phyloP scores from a whole-genome alignment of 1,139 yeast genomes.

The Suhomyces terraborum region DNA sequence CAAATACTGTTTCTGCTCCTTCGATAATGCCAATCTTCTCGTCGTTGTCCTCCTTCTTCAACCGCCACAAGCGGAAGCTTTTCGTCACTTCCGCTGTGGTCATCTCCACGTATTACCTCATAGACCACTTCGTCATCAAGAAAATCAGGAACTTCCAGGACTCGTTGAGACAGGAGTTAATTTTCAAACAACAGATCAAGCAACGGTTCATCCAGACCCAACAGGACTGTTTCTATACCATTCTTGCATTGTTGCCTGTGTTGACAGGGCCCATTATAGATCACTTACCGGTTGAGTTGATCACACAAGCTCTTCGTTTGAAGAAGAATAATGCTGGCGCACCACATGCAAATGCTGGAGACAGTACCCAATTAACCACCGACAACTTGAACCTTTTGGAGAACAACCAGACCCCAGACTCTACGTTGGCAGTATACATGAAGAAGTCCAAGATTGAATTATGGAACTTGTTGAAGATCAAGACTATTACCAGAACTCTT shows the following conservation, averaged over 20 bases:
- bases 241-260: slow-evolving; percentile 80
- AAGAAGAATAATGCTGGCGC: slow-evolving; percentile 45
- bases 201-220: slow-evolving; percentile 84
- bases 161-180: slow-evolving; percentile 69
- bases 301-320: slow-evolving; percentile 69
- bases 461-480: slow-evolving; percentile 80
- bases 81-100: slow-evolving; percentile 57
- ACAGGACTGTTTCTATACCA: slow-evolving; percentile 83
- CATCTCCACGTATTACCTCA: slow-evolving; percentile 60
- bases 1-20: background rate
- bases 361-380: slow-evolving; percentile 33
- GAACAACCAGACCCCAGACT: slow-evolving; percentile 26
- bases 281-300: slow-evolving; percentile 68
- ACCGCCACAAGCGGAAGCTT: slow-evolving; percentile 64
- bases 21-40: slow-evolving; percentile 50
- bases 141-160: slow-evolving; percentile 69
- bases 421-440: slow-evolving; percentile 33
- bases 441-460: slow-evolving; percentile 68
- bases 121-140: slow-evolving; percentile 56
- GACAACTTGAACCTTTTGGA: slow-evolving; percentile 43
- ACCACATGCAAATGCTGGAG: slow-evolving; percentile 11
- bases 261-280: slow-evolving; percentile 65
- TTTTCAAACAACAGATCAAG: slow-evolving; percentile 73
- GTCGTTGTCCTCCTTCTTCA: slow-evolving; percentile 55
- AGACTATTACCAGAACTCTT: slow-evolving; percentile 72